Conservation (phyloP, 805 yeast species). For the Candida maesae region DNA sequence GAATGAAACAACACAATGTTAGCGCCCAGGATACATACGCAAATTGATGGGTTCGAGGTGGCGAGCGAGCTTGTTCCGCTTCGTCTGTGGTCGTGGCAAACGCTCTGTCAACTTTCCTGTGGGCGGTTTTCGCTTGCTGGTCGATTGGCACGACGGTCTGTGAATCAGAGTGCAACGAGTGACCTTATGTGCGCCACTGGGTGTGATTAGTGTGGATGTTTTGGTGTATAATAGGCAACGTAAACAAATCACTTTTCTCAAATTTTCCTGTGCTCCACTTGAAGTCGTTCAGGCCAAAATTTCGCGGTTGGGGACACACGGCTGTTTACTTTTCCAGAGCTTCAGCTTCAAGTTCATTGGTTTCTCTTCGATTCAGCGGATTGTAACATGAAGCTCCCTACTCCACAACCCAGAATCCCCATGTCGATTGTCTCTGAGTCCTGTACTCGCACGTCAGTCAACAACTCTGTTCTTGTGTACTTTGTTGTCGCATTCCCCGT, state of each 20-base stretch:
- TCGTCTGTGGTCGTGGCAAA: neutral
- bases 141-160: too few species aligned
- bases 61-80: neutral
- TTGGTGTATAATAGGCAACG: neutral
- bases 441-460: conserved; percentile 6
- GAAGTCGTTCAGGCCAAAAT: too few species aligned
- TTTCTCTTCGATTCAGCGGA: too few species aligned
- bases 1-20: too few species aligned
- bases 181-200: neutral
- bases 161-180: too few species aligned
- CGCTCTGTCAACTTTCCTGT: neutral
- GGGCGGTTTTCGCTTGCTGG: neutral
- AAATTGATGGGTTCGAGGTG: neutral
- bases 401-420: too few species aligned
- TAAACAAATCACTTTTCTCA: conserved; percentile 13
- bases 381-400: too few species aligned
- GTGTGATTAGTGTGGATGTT: neutral
- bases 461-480: conserved; percentile 3
- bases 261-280: conserved; percentile 5
- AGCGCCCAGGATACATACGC: neutral
- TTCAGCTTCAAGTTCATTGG: too few species aligned
- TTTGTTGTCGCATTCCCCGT: conserved; percentile 2
- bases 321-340: conserved; percentile 8
- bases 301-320: neutral
- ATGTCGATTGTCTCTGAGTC: conserved; percentile 7